These are phyloP conservation scores for Globisporangium radiosum DNA, from an alignment of 352 stramenopile species.

Conservation along the genomic window DNA sequence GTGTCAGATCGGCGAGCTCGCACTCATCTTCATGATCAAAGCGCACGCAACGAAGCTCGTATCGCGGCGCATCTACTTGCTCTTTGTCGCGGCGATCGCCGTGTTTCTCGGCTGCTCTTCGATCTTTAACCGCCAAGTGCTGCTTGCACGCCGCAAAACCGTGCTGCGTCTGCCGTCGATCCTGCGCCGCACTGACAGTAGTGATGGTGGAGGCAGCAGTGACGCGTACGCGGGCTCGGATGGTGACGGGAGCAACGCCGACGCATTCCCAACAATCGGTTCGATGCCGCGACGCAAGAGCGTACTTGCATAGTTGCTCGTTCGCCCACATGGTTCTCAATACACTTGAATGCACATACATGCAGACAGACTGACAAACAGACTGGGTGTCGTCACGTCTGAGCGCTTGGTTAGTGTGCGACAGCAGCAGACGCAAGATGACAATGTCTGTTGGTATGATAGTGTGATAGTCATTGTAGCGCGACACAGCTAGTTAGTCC, in stretches of 20 bases:
- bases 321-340: neutral
- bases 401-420: too few species aligned
- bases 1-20: conserved; percentile 80
- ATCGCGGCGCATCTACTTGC: conserved; percentile 71
- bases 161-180: conserved; percentile 50
- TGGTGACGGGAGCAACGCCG: conserved; percentile 15
- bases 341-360: too few species aligned
- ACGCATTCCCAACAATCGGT: conserved; percentile 11
- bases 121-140: conserved; percentile 65
- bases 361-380: too few species aligned
- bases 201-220: conserved; percentile 9
- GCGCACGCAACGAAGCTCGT: conserved; percentile 78
- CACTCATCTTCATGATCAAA: conserved; percentile 90
- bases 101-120: conserved; percentile 81
- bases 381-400: too few species aligned
- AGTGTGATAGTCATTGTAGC: too few species aligned
- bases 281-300: conserved; percentile 23
- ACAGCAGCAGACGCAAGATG: too few species aligned
- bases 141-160: conserved; percentile 52
- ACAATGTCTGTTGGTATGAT: too few species aligned
- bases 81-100: conserved; percentile 75
- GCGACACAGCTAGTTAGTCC: too few species aligned
- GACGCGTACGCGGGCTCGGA: conserved; percentile 17
- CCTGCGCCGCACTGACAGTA: conserved; percentile 12
- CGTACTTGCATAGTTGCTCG: neutral